These are phyloP conservation scores for Boletus coccyginus DNA, from an alignment of 768 basidiomycete species.

Conservation along the genomic window DNA sequence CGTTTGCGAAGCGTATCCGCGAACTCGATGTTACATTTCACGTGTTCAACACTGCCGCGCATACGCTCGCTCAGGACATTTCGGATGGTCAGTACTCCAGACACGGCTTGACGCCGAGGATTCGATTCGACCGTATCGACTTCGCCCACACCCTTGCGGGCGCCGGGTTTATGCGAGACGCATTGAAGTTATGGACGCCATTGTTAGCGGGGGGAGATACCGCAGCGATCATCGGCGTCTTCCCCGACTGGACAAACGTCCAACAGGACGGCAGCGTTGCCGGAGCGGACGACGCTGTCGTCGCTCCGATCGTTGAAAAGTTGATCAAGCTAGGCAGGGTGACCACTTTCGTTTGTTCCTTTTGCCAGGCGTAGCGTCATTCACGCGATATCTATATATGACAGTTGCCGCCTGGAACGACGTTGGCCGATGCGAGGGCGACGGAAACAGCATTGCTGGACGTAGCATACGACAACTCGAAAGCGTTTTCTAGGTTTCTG, in stretches of 20 bases:
- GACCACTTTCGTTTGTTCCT: not conserved
- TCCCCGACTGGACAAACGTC: conserved; percentile 38
- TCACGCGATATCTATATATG: not conserved
- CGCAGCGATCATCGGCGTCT: conserved; percentile 40
- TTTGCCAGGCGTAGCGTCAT: not conserved
- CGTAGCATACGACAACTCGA: conserved; percentile 40
- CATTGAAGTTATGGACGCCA: conserved; percentile 36
- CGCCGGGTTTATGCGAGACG: conserved; percentile 26
- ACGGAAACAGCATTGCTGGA: conserved; percentile 10
- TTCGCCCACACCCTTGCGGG: conserved; percentile 40
- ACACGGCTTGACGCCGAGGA: conserved; percentile 25
- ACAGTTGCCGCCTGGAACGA: conserved; percentile 16
- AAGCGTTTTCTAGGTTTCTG: conserved; percentile 34
- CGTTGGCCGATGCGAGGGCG: not conserved
- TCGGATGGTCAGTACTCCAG: conserved; percentile 11
- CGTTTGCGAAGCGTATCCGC: conserved; percentile 38
- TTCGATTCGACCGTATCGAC: conserved; percentile 43
- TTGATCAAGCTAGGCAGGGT: conserved; percentile 21
- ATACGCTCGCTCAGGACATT: conserved; percentile 40
- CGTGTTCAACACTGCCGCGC: conserved; percentile 34
- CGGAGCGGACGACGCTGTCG: conserved; percentile 10
- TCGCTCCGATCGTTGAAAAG: conserved; percentile 13
- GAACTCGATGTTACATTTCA: conserved; percentile 35
- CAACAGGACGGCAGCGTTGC: conserved; percentile 10
- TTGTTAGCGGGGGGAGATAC: conserved; percentile 29